Conservation (phyloP, 352 stramenopile genomes). For the Phytophthora cryptogea region DNA sequence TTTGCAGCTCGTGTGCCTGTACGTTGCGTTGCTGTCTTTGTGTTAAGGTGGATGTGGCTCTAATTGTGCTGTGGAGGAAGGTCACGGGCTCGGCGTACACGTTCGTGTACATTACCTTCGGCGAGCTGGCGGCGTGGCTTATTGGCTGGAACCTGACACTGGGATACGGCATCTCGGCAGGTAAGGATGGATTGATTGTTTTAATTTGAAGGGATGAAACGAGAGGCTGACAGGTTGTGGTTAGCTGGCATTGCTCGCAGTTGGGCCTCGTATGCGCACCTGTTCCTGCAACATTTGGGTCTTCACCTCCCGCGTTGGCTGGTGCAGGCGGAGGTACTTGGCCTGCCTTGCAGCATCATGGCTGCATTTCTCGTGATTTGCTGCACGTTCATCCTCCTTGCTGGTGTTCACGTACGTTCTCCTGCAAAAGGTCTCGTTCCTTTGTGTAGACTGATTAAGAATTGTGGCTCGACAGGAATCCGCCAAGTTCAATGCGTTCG, state of each 20-base stretch:
- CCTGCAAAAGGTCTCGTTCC: neutral
- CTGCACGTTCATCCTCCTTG: constrained; percentile 87
- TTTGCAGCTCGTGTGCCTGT: constrained; percentile 87
- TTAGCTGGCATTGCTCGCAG: constrained; percentile 88
- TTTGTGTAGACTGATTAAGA: neutral
- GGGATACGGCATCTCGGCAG: constrained; percentile 92
- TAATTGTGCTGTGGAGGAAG: constrained; percentile 34
- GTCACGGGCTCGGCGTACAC: constrained; percentile 91
- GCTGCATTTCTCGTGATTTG: constrained; percentile 79
- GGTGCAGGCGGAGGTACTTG: constrained; percentile 55
- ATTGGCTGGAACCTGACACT: constrained; percentile 94
- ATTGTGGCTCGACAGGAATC: constrained; percentile 72
- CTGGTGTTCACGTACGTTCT: constrained; percentile 74
- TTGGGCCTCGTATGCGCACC: constrained; percentile 88
- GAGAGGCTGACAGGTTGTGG: constrained; percentile 3
- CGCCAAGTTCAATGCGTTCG: constrained; percentile 90
- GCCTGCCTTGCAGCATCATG: constrained; percentile 77
- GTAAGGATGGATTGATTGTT: constrained; percentile 23
- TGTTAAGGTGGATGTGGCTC: neutral
- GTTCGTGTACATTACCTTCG: constrained; percentile 90
- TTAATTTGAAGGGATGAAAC: neutral
- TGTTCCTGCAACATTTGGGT: constrained; percentile 80
- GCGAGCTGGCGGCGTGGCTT: constrained; percentile 88
- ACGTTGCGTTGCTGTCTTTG: constrained; percentile 12
- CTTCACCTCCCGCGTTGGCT: constrained; percentile 68